phyloP scores from a whole-genome alignment of 441 rosid species.

The Corymbia citriodora region DNA sequence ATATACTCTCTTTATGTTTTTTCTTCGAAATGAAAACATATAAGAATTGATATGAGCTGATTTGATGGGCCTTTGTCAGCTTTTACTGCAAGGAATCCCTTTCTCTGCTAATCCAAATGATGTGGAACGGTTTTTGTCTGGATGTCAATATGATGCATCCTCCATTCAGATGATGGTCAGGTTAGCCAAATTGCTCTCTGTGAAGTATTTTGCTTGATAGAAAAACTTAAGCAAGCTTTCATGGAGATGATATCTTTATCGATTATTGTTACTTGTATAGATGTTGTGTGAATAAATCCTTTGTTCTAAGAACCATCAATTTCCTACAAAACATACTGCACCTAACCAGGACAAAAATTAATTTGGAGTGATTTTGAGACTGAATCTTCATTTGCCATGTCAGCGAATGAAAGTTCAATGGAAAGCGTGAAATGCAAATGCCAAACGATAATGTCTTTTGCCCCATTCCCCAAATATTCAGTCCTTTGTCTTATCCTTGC shows the following conservation, averaged over 20 bases:
- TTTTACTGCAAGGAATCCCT: constrained; percentile 61
- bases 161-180: constrained; percentile 30
- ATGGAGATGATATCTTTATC: neutral
- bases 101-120: constrained; percentile 43
- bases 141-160: constrained; percentile 54
- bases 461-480: too few species aligned
- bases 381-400: neutral
- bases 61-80: constrained; percentile 25
- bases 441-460: neutral
- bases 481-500: neutral
- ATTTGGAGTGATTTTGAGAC: neutral
- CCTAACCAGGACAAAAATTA: neutral
- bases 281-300: neutral
- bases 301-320: neutral
- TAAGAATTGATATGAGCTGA: neutral
- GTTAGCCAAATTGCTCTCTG: constrained; percentile 21
- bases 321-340: neutral
- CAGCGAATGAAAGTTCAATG: neutral
- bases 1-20: neutral
- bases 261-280: neutral
- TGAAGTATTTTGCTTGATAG: neutral
- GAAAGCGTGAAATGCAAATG: neutral
- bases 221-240: neutral
- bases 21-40: neutral
- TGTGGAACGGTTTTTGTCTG: constrained; percentile 66